Percentiles rank a stretch among this genome's conserved stretches.
phyloP scores from a whole-genome alignment of 768 basidiomycete genomes.

The Suillus paluster region DNA sequence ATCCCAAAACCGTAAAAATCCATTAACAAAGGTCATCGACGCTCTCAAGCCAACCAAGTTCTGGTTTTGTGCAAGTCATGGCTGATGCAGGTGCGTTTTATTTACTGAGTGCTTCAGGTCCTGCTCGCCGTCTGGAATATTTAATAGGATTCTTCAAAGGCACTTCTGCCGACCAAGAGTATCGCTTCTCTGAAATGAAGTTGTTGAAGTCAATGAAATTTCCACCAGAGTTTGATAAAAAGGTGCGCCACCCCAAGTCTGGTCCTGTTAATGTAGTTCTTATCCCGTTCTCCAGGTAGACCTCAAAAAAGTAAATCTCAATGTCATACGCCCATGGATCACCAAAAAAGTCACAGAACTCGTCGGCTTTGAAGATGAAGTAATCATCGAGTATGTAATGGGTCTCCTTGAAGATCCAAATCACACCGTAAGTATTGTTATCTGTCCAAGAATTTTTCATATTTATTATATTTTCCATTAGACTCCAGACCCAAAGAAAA shows the following conservation, averaged over 20 bases:
- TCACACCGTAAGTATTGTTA: constrained; percentile 62
- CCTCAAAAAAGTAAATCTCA: constrained; percentile 92
- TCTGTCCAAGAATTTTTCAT: background rate
- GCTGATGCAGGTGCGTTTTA: constrained; percentile 60
- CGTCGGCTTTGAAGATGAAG: constrained; percentile 94
- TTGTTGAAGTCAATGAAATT: constrained; percentile 91
- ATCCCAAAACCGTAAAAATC: too few species aligned
- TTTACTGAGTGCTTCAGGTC: background rate
- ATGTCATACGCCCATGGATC: constrained; percentile 94
- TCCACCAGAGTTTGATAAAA: constrained; percentile 86
- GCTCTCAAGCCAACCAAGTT: constrained; percentile 9
- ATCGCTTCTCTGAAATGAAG: constrained; percentile 92
- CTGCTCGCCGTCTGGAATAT: constrained; percentile 14
- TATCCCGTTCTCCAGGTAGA: constrained; percentile 63
- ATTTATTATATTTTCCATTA: constrained; percentile 30
- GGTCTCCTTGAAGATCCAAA: constrained; percentile 87
- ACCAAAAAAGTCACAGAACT: constrained; percentile 91
- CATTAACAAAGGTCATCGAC: too few species aligned
- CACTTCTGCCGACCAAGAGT: constrained; percentile 88
- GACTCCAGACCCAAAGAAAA: constrained; percentile 92
- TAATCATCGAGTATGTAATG: constrained; percentile 96
- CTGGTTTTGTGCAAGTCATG: too few species aligned
- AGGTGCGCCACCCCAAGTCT: constrained; percentile 48
- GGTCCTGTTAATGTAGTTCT: background rate
- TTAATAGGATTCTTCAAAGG: constrained; percentile 92